Percentiles rank a stretch among this genome's conserved stretches.
phyloP scores from a whole-genome alignment of 176 grass and related monocot species.

The Oryza punctata region DNA sequence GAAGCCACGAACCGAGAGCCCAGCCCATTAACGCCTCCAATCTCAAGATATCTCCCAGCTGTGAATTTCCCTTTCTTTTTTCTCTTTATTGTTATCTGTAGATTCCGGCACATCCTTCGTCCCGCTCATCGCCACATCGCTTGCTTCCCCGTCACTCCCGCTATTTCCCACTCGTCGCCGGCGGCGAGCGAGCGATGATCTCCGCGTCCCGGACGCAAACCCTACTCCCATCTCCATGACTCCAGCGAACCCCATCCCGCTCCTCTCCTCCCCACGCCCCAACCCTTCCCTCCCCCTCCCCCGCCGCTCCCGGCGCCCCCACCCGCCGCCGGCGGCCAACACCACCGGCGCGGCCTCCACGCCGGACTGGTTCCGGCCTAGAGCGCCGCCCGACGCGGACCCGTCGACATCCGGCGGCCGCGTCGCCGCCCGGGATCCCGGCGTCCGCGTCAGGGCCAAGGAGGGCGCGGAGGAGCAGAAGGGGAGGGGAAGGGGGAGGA shows the following conservation, averaged over 20 bases:
- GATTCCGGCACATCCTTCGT: not conserved
- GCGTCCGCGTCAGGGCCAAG: constrained; percentile 79
- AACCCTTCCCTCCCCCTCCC: constrained; percentile 12
- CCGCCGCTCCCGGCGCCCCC: constrained; percentile 1
- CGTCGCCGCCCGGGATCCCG: constrained; percentile 61
- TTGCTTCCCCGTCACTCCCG: constrained; percentile 7
- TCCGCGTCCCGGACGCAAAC: constrained; percentile 25
- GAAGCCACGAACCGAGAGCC: not conserved
- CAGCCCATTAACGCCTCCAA: not conserved
- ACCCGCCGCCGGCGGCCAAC: constrained; percentile 46
- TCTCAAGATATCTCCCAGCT: constrained; percentile 30
- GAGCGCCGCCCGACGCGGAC: constrained; percentile 18
- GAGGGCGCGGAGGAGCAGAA: constrained; percentile 50
- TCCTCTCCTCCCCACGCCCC: constrained; percentile 35
- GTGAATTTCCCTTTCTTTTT: not conserved
- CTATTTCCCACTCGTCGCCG: constrained; percentile 12
- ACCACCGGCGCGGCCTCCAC: constrained; percentile 60
- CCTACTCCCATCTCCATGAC: constrained; percentile 45
- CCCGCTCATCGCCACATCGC: constrained; percentile 18
- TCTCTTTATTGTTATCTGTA: not conserved
- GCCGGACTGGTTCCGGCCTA: constrained; percentile 75
- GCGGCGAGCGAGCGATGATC: constrained; percentile 63
- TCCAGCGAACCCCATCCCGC: constrained; percentile 28
- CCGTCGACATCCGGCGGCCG: constrained; percentile 42
- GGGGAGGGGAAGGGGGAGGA: constrained; percentile 38